These are phyloP conservation scores for Thyridium curvatum DNA, from an alignment of 2,329 filamentous ascomycete genomes.

Conservation along the genomic window DNA sequence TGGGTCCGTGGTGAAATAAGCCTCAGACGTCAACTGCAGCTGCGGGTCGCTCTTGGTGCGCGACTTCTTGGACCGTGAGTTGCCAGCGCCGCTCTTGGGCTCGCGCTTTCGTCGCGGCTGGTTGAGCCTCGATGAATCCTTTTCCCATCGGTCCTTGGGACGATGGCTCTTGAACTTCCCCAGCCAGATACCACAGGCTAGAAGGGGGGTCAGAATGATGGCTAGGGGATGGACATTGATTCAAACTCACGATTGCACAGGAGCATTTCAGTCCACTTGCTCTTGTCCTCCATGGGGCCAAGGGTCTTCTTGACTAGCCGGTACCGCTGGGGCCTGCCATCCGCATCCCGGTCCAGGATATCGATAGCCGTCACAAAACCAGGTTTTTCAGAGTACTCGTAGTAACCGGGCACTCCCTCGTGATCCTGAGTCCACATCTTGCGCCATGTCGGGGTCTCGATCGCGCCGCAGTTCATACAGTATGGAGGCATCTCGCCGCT, in stretches of 20 bases:
- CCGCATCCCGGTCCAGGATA: slow-evolving; percentile 54
- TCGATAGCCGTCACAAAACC: slow-evolving; percentile 71
- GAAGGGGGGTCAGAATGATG: slow-evolving; percentile 4
- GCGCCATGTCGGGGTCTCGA: slow-evolving; percentile 94
- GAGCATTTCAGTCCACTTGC: slow-evolving; percentile 62
- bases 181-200: slow-evolving; percentile 89
- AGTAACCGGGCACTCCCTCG: slow-evolving; percentile 61
- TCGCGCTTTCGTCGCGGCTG: slow-evolving; percentile 44
- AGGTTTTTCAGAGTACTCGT: slow-evolving; percentile 67
- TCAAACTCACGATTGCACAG: slow-evolving; percentile 76
- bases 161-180: slow-evolving; percentile 81
- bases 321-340: slow-evolving; percentile 59
- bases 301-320: slow-evolving; percentile 74
- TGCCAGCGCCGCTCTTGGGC: slow-evolving; percentile 56
- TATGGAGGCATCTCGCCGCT: slow-evolving; percentile 81
- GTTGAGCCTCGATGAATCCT: slow-evolving; percentile 44
- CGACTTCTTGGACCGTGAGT: slow-evolving; percentile 38
- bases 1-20: slow-evolving; percentile 47
- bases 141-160: slow-evolving; percentile 78
- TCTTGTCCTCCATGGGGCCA: slow-evolving; percentile 54
- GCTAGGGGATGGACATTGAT: neutral
- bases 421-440: slow-evolving; percentile 81
- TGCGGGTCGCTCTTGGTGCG: slow-evolving; percentile 41
- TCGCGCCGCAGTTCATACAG: slow-evolving; percentile 88
- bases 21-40: slow-evolving; percentile 44